Conservation (phyloP, 2,329 filamentous ascomycete genomes). For the Penicillium psychrosexuale region DNA sequence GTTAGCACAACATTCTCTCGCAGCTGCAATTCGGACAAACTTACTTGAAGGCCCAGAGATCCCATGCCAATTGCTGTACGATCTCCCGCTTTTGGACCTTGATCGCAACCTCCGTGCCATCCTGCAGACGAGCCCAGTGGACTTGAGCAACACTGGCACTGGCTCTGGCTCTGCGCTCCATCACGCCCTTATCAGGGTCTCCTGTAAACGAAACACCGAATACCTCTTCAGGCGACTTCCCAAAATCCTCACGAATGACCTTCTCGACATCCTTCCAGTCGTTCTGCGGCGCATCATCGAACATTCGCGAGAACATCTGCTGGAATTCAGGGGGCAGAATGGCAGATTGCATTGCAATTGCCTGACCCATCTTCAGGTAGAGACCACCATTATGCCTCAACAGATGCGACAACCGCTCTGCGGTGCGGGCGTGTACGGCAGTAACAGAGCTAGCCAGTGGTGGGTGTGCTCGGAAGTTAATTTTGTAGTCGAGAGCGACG, state of each 20-base stretch:
- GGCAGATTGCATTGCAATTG: slow-evolving; percentile 96
- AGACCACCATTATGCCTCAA: slow-evolving; percentile 84
- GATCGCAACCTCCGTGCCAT: slow-evolving; percentile 88
- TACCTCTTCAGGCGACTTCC: slow-evolving; percentile 78
- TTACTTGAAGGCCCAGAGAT: slow-evolving; percentile 90
- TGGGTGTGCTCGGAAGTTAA: slow-evolving; percentile 86
- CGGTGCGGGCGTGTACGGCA: slow-evolving; percentile 79
- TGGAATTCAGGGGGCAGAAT: slow-evolving; percentile 92
- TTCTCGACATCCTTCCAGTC: slow-evolving; percentile 79
- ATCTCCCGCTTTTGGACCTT: slow-evolving; percentile 98
- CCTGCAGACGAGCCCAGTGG: slow-evolving; percentile 82
- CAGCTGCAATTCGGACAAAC: slow-evolving; percentile 22
- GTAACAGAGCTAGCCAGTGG: slow-evolving; percentile 68
- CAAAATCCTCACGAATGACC: slow-evolving; percentile 86
- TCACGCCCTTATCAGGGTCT: slow-evolving; percentile 60
- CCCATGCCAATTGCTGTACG: slow-evolving; percentile 83
- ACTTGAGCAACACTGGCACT: slow-evolving; percentile 95
- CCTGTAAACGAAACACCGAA: slow-evolving; percentile 83
- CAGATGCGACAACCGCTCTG: slow-evolving; percentile 76
- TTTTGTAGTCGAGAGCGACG: slow-evolving; percentile 89
- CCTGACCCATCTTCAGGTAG: slow-evolving; percentile 97
- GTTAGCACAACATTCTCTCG: slow-evolving; percentile 13
- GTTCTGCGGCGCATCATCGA: slow-evolving; percentile 95
- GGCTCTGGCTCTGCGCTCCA: slow-evolving; percentile 67
- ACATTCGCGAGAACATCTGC: slow-evolving; percentile 94